Base-by-base conservation (phyloP, 768 basidiomycete species). In the Podaxis carcinomalis region DNA sequence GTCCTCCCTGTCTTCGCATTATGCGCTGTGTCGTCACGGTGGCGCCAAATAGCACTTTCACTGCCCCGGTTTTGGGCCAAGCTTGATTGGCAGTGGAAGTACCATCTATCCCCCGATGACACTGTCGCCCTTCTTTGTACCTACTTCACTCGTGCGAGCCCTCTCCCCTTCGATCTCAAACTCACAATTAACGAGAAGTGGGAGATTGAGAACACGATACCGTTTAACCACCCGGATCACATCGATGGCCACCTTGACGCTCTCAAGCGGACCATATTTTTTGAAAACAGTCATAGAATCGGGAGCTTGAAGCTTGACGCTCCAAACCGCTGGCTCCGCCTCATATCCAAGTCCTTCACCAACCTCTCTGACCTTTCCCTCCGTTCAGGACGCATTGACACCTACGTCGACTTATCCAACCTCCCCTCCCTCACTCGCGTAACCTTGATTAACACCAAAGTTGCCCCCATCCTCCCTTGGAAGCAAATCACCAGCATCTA, bases 31-130 rank as follows among this genome's bases (percentile, higher is more conserved):
- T 59, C 57, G 3, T 51, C 57, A 10, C 39, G 37, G 5, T 59
- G 57, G 57, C 57, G 57, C 9, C 21, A 59, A 28, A 27, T 51
- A 3, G 23, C 42, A 9, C 50, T 59, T 21, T 59, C 50, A 6
- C 40, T n/a, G 7, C 57, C 57, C 27, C 44, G 25, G 5, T 25
- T 59, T 51, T 59, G 57, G 57, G 23, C 50, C 2, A 59, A 51
- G 39, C 50, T 59, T n/a, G 57, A 59, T 32, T 59, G 57, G 57
- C 11, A 42, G 16, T 51, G 57, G 57, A 59, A 51, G 27, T 59
- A 59, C 42, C 50, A 59, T 21, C 16, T 59, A 42, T 51, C 57
- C 21, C 50, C 49, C 4, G 57, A 59, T 14, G 50, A 52, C 11
- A 51, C 57, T 1, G 39, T 50, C 28, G 21, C 50, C 50, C 50